A percentile compares a stretch with the other conserved stretches of the same genome.
Evolutionary conservation across 305 asterid genomes (phyloP).

Genomic region (Solanum aculeatissimum): DNA sequence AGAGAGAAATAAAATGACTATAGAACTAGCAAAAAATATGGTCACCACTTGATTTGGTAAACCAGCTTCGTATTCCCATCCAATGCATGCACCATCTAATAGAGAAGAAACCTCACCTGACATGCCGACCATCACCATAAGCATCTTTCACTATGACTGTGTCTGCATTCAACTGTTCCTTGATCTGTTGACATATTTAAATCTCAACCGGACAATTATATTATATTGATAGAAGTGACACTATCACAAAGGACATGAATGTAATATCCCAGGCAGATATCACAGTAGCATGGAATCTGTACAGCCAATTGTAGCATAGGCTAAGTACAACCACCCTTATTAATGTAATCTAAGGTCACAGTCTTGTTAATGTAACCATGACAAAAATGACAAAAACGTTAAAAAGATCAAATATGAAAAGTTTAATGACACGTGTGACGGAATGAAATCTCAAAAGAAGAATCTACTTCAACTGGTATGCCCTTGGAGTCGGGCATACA

Average conservation of each 20-base stretch:
- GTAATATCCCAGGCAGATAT: not conserved
- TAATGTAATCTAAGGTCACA: not conserved
- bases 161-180: slow-evolving; percentile 77
- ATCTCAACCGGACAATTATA: not conserved
- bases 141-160: slow-evolving; percentile 75
- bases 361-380: not conserved
- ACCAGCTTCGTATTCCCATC: not conserved
- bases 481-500: not conserved
- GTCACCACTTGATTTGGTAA: not conserved
- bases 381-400: not conserved
- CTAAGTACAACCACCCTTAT: not conserved
- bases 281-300: not conserved
- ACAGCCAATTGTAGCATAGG: not conserved
- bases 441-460: not conserved
- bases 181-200: slow-evolving; percentile 44
- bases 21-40: not conserved
- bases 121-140: slow-evolving; percentile 96
- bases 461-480: not conserved
- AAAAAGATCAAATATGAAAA: not conserved
- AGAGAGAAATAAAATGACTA: not conserved
- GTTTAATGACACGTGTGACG: not conserved
- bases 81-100: not conserved
- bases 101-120: slow-evolving; percentile 38
- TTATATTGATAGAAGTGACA: not conserved
- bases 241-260: not conserved